Conservation (phyloP, 1,139 yeast species). For the Scheffersomyces illinoinensis region DNA sequence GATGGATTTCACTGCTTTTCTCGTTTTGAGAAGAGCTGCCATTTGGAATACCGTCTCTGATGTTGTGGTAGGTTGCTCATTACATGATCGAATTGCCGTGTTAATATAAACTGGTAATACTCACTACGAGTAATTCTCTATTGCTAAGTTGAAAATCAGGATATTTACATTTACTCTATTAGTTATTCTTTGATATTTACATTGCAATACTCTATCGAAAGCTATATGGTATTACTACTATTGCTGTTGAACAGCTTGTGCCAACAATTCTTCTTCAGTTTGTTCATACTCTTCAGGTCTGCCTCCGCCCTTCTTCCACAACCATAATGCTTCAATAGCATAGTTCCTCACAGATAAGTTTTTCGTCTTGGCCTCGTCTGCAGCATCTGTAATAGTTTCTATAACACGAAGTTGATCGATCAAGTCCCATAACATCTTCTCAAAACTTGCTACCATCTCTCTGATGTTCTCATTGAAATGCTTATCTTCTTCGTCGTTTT, state of each 20-base stretch:
- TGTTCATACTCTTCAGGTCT: slow-evolving; percentile 19
- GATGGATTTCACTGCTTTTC: not conserved
- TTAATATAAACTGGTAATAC: not conserved
- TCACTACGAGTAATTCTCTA: not conserved
- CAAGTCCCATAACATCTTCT: slow-evolving; percentile 73
- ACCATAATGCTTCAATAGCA: slow-evolving; percentile 93
- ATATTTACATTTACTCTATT: not conserved
- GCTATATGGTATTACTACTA: not conserved
- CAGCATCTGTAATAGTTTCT: slow-evolving; percentile 72
- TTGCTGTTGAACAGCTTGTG: slow-evolving; percentile 13
- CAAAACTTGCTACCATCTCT: slow-evolving; percentile 49
- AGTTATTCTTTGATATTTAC: not conserved
- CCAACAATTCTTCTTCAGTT: slow-evolving; percentile 14
- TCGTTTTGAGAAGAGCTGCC: not conserved
- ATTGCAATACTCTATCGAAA: not conserved
- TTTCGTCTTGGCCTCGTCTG: slow-evolving; percentile 64
- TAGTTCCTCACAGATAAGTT: slow-evolving; percentile 79
- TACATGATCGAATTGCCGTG: not conserved
- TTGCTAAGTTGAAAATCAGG: not conserved
- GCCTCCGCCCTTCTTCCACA: slow-evolving; percentile 85
- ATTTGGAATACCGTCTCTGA: not conserved
- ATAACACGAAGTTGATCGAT: slow-evolving; percentile 64
- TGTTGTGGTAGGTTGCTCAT: not conserved
- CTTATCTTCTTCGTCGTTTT: slow-evolving; percentile 31
- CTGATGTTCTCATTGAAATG: slow-evolving; percentile 38